Percentiles rank a stretch among this genome's conserved stretches.
Conservation (phyloP, 2,329 filamentous ascomycete genomes). For the Fusarium xylarioides region DNA sequence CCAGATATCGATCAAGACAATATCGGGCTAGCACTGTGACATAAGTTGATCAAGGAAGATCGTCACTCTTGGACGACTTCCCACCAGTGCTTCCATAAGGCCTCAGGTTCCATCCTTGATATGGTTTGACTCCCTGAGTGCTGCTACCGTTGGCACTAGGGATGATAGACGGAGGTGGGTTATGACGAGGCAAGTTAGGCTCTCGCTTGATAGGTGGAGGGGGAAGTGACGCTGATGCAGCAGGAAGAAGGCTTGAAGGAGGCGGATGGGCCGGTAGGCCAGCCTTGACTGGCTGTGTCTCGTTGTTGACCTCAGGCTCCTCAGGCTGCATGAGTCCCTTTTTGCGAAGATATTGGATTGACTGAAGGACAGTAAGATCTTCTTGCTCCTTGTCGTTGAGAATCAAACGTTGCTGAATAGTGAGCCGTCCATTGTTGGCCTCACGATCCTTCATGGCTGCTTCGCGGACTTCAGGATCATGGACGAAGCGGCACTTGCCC, state of each 20-base stretch:
- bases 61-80: conserved; percentile 46
- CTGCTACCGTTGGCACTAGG: conserved; percentile 46
- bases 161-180: conserved; percentile 43
- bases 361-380: conserved; percentile 71
- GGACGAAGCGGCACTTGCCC: conserved; percentile 78
- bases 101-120: conserved; percentile 51
- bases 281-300: conserved; percentile 30
- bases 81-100: conserved; percentile 49
- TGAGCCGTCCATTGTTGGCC: conserved; percentile 71
- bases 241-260: conserved; percentile 49
- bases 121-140: conserved; percentile 47
- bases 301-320: conserved; percentile 26
- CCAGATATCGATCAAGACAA: background rate
- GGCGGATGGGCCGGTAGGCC: conserved; percentile 28
- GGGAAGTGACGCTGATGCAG: conserved; percentile 51
- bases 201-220: conserved; percentile 48
- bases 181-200: conserved; percentile 46
- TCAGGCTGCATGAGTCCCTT: conserved; percentile 60
- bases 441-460: conserved; percentile 71
- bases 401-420: conserved; percentile 70
- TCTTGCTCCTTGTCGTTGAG: conserved; percentile 76
- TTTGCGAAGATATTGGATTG: conserved; percentile 71
- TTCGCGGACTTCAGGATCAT: conserved; percentile 70
- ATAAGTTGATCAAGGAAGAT: conserved; percentile 42
- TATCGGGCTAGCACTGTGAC: background rate